Percentiles rank a stretch among this genome's conserved stretches.
Evolutionary conservation across 1,139 yeast species (phyloP).

Genomic region (Magnusiomyces ingens): DNA sequence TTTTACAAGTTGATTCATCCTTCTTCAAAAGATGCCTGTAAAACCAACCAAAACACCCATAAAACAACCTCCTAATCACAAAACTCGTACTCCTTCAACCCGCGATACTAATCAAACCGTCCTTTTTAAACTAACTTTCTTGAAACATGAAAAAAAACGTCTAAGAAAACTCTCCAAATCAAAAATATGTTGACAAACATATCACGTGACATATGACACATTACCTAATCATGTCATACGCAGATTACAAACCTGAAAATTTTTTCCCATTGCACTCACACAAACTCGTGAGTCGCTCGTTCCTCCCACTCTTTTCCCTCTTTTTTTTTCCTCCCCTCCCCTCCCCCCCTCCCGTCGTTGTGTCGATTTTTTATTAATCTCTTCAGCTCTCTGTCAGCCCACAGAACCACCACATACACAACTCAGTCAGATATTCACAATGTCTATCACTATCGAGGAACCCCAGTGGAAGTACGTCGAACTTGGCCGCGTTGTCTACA

Average conservation of each 20-base stretch:
- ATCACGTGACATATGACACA: no score
- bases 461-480: slow-evolving; percentile 99
- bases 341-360: not conserved
- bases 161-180: no score
- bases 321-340: not conserved
- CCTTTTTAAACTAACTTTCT: no score
- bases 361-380: slow-evolving; percentile 5
- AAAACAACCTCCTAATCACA: no score
- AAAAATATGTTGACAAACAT: no score
- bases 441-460: slow-evolving; percentile 84
- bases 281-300: not conserved
- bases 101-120: no score
- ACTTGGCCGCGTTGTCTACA: slow-evolving; percentile 97
- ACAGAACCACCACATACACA: slow-evolving; percentile 13
- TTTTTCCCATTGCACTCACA: slow-evolving; percentile 9
- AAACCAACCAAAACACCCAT: no score
- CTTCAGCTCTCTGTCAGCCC: slow-evolving; percentile 1
- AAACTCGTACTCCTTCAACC: no score
- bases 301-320: slow-evolving; percentile 1
- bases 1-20: no score
- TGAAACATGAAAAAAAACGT: no score
- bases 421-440: slow-evolving; percentile 24
- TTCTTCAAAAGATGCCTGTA: no score
- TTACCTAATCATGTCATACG: no score
- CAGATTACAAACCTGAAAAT: not conserved